Conservation (phyloP, 345 rosid species). For the Rhodomyrtus tomentosa region DNA sequence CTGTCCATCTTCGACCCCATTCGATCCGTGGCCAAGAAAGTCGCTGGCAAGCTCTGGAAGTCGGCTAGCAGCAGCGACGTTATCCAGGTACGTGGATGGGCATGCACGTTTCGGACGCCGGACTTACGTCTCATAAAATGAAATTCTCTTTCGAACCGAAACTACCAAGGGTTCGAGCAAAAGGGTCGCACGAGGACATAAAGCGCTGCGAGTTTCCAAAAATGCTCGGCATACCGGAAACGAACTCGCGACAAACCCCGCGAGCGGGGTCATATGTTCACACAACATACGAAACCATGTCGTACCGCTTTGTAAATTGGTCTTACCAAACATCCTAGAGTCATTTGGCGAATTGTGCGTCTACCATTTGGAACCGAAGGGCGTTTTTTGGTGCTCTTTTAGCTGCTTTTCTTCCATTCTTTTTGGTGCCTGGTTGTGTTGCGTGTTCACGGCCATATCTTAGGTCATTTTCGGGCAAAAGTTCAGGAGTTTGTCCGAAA, state of each 20-base stretch:
- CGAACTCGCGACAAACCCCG: neutral
- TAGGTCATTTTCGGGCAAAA: neutral
- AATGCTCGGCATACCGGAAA: neutral
- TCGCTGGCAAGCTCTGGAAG: conserved; percentile 13
- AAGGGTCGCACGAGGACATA: neutral
- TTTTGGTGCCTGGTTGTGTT: neutral
- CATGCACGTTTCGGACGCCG: neutral
- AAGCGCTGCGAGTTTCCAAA: neutral
- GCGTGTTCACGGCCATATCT: neutral
- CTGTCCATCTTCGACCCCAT: conserved; percentile 48
- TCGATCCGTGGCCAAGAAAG: conserved; percentile 24
- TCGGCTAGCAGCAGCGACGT: conserved; percentile 22
- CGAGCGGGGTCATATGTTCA: no score
- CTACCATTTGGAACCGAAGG: neutral
- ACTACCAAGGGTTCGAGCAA: neutral
- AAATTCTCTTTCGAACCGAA: neutral
- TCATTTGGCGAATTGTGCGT: neutral
- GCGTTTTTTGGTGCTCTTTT: neutral
- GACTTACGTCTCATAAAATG: neutral
- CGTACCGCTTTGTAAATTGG: neutral
- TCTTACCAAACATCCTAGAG: neutral
- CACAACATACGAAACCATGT: no score
- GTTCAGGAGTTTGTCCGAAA: neutral
- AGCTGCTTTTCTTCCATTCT: neutral
- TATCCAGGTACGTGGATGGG: conserved; percentile 43